These are phyloP conservation scores for Rheum nobile DNA, from an alignment of 148 eudicot genomes.

Conservation along the genomic window DNA sequence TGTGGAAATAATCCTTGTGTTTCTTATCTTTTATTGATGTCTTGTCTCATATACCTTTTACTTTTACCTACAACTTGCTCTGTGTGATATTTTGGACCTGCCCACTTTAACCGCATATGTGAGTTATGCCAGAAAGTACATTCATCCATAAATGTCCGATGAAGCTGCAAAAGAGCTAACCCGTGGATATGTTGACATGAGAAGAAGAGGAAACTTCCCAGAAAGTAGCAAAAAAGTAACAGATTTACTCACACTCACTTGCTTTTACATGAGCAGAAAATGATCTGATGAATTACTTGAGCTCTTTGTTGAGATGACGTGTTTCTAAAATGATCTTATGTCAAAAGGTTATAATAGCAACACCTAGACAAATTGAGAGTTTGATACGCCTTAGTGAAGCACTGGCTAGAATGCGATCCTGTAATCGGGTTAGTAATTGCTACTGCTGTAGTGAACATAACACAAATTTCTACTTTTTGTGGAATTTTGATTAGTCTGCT, in stretches of 20 bases:
- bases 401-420: conserved; percentile 85
- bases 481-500: background rate
- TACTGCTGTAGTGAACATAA: background rate
- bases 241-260: background rate
- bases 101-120: too few relatives aligned
- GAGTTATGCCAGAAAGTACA: too few relatives aligned
- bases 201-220: too few relatives aligned
- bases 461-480: background rate
- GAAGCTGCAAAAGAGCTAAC: too few relatives aligned
- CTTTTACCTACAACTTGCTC: too few relatives aligned
- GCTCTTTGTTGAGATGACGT: background rate
- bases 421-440: conserved; percentile 54
- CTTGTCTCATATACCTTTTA: too few relatives aligned
- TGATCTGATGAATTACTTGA: background rate
- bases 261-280: background rate
- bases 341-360: conserved; percentile 89
- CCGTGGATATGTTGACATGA: too few relatives aligned
- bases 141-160: too few relatives aligned
- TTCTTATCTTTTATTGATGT: background rate
- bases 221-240: too few relatives aligned
- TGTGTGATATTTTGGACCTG: too few relatives aligned
- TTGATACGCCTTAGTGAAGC: conserved; percentile 94
- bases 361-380: too few relatives aligned
- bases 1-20: background rate
- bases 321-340: background rate